A percentile compares a stretch with the other conserved stretches of the same genome.
Evolutionary conservation across 1,139 yeast genomes (phyloP).

Genomic region (Kluyveromyces sp.): DNA sequence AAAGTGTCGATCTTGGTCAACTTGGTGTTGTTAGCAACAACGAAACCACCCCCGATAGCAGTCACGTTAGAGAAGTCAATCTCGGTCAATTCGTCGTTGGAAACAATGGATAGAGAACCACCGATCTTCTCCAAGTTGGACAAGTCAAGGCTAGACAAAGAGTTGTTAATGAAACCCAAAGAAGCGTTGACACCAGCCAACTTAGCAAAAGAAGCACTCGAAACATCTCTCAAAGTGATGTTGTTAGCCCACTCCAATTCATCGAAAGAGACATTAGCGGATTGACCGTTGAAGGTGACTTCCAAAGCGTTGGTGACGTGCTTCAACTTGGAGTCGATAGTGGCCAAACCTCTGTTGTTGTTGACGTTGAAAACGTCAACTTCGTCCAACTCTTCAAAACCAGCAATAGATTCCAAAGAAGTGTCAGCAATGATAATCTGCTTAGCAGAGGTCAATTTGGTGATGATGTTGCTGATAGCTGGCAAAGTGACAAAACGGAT

Average conservation of each 20-base stretch:
- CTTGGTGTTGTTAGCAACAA: constrained; percentile 72
- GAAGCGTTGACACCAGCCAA: constrained; percentile 72
- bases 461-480: constrained; percentile 62
- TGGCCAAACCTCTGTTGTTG: constrained; percentile 70
- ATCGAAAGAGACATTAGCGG: constrained; percentile 62
- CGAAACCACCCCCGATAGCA: constrained; percentile 80
- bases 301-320: constrained; percentile 68
- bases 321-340: constrained; percentile 66
- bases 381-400: constrained; percentile 61
- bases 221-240: constrained; percentile 72
- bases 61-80: constrained; percentile 65
- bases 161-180: constrained; percentile 63
- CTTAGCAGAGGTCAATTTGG: constrained; percentile 69
- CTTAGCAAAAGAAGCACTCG: constrained; percentile 62
- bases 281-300: constrained; percentile 78
- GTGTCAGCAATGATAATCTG: constrained; percentile 80
- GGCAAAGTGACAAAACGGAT: constrained; percentile 79
- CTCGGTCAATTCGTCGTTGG: constrained; percentile 65
- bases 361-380: constrained; percentile 76
- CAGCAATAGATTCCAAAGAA: constrained; percentile 66
- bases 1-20: constrained; percentile 65
- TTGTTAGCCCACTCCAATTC: constrained; percentile 76
- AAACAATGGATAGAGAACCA: constrained; percentile 68
- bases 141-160: constrained; percentile 51
- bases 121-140: constrained; percentile 58